phyloP scores from a whole-genome alignment of 1,284 basidiomycete genomes.

The Mycosarcoma mackinlayi region DNA sequence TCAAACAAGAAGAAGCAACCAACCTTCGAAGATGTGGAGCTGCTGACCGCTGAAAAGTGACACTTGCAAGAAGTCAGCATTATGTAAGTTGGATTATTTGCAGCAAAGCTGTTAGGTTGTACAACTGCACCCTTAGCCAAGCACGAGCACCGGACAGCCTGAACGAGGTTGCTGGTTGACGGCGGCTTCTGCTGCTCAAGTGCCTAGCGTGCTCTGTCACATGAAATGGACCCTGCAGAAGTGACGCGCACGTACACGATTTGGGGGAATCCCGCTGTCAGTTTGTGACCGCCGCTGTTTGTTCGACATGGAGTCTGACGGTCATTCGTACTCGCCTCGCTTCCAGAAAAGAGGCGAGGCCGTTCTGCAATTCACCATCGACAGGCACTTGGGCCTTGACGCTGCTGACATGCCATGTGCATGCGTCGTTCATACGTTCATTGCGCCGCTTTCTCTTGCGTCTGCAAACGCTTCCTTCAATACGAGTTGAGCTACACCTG shows the following conservation, averaged over 20 bases:
- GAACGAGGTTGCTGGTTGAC: background rate
- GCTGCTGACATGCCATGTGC: constrained; percentile 31
- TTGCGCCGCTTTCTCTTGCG: background rate
- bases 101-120: constrained; percentile 2
- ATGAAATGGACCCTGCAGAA: constrained; percentile 32
- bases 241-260: background rate
- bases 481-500: too few relatives aligned
- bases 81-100: constrained; percentile 9
- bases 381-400: background rate
- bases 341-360: constrained; percentile 14
- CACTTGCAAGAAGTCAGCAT: too few relatives aligned
- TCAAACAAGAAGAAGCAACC: background rate
- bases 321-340: constrained; percentile 7
- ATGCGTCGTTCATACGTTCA: background rate
- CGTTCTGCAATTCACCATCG: constrained; percentile 26
- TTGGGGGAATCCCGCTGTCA: constrained; percentile 20
- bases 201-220: background rate
- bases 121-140: constrained; percentile 19
- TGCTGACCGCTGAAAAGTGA: too few relatives aligned
- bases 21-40: constrained; percentile 11
- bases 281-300: too few relatives aligned
- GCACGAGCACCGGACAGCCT: background rate
- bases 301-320: background rate
- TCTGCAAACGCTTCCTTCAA: too few relatives aligned
- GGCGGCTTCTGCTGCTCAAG: background rate